Base-by-base conservation (phyloP, 164 flowering plant species). In the Chimonanthus salicifolius region DNA sequence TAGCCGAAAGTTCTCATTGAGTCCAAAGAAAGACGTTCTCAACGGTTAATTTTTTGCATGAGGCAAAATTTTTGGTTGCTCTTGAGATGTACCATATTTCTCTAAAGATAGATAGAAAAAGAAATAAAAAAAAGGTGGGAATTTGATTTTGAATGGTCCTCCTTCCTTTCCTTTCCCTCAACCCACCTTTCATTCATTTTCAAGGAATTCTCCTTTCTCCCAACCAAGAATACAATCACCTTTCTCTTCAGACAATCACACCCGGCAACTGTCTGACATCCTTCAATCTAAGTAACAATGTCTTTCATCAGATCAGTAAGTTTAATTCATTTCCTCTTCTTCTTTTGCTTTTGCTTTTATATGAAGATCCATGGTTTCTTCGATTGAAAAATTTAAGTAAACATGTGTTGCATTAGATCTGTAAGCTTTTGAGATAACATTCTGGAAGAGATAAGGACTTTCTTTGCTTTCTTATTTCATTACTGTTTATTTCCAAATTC, bases 81-180 rank as follows among this genome's bases (percentile, higher is more conserved):
- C 15, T 16, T 13, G 5, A 54, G 15, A 16, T 54, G 60, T 54
- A 54, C 60, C 15, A 16, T 54, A 10, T 54, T n/a, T 54, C 13
- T 54, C 60, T 4, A 54, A 54, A 13, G 15, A 3, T 10, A 54
- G 60, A 54, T 7, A 13, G 15, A 10, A 2, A 10, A 7, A 54
- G 5, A 54, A 54, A 54, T 10, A n/a, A 49, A 49, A 9, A 49
- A 49, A 49, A 9, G n/a, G 60, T 54, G 60, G 60, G 65, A 20
- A n/a, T 20, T 16, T 20, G 65, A n/a, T 63, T 63, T 63, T 63
- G 46, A 63, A 63, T 63, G 66, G 66, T 4, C 66, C 45, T 63
- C 66, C 44, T 63, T 62, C 46, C 66, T 63, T 20, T 43, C 46
- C 13, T 63, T 63, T 20, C 44, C 45, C 8, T 10, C 46, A 18